phyloP scores from a whole-genome alignment of 805 yeast species.

The Lipomyces japonicus region DNA sequence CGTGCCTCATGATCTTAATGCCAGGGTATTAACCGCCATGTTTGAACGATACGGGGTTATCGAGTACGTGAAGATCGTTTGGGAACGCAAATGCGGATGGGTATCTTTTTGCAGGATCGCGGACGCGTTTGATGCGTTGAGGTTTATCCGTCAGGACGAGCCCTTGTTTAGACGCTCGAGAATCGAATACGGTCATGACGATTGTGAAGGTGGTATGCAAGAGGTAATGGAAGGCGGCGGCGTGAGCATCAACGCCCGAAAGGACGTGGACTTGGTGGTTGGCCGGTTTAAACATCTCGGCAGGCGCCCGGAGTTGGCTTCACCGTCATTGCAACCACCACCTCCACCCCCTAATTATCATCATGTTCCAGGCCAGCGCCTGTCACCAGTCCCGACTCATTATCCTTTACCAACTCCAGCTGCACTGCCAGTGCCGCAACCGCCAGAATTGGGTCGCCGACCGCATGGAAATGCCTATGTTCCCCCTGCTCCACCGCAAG shows the following conservation, averaged over 20 bases:
- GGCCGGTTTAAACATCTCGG: conserved; percentile 23
- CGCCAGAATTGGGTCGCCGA: too few species aligned
- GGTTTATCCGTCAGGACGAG: conserved; percentile 14
- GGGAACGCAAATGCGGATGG: conserved; percentile 25
- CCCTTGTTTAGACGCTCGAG: conserved; percentile 13
- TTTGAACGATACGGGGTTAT: conserved; percentile 23
- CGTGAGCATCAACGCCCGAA: conserved; percentile 24
- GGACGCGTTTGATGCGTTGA: conserved; percentile 22
- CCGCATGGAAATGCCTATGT: too few species aligned
- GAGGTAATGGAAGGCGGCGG: conserved; percentile 24
- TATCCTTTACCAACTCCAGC: too few species aligned
- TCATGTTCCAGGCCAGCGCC: too few species aligned
- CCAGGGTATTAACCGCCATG: conserved; percentile 13
- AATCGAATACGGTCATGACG: conserved; percentile 24
- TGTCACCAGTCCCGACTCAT: too few species aligned
- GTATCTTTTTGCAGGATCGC: conserved; percentile 23
- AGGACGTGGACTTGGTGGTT: conserved; percentile 21
- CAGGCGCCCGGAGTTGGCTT: conserved; percentile 2
- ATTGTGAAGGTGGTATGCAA: conserved; percentile 20
- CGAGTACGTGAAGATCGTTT: conserved; percentile 27
- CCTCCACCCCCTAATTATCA: too few species aligned
- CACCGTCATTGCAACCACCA: too few species aligned
- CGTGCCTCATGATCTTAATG: conserved; percentile 12
- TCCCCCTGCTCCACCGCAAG: too few species aligned
- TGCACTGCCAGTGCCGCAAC: too few species aligned